phyloP scores from a whole-genome alignment of 192 early-diverging fungal genomes.

The Kickxella alabastrina region DNA sequence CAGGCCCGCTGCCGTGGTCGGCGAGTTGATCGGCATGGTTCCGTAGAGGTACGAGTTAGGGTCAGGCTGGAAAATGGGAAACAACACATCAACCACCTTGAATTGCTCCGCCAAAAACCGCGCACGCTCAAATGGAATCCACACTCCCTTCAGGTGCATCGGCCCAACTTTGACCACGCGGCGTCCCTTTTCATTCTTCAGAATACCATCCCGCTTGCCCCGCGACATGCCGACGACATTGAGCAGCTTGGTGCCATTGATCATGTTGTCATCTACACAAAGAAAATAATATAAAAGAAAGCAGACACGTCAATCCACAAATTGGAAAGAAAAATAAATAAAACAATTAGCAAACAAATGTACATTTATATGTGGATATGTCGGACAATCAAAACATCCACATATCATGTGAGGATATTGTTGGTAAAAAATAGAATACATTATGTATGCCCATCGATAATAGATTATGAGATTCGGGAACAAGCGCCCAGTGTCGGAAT shows the following conservation, averaged over 20 bases:
- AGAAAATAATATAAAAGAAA: background rate
- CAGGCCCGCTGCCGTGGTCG: conserved; percentile 42
- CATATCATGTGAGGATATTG: too few species aligned
- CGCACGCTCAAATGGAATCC: conserved; percentile 70
- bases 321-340: too few species aligned
- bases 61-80: conserved; percentile 73
- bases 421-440: too few species aligned
- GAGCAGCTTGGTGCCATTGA: conserved; percentile 82
- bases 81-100: conserved; percentile 68
- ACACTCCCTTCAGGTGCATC: conserved; percentile 85
- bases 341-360: too few species aligned
- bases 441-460: too few species aligned
- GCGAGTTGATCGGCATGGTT: conserved; percentile 47
- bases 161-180: conserved; percentile 82
- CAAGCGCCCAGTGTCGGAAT: too few species aligned
- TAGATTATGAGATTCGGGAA: too few species aligned
- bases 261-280: conserved; percentile 75
- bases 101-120: conserved; percentile 64
- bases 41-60: conserved; percentile 64
- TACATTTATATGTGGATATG: too few species aligned
- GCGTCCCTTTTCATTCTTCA: conserved; percentile 83
- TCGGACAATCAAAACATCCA: too few species aligned
- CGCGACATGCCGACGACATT: conserved; percentile 86
- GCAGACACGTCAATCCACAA: too few species aligned
- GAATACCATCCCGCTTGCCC: conserved; percentile 78